phyloP scores from a whole-genome alignment of 768 basidiomycete genomes.

The Auricularia heimuer region DNA sequence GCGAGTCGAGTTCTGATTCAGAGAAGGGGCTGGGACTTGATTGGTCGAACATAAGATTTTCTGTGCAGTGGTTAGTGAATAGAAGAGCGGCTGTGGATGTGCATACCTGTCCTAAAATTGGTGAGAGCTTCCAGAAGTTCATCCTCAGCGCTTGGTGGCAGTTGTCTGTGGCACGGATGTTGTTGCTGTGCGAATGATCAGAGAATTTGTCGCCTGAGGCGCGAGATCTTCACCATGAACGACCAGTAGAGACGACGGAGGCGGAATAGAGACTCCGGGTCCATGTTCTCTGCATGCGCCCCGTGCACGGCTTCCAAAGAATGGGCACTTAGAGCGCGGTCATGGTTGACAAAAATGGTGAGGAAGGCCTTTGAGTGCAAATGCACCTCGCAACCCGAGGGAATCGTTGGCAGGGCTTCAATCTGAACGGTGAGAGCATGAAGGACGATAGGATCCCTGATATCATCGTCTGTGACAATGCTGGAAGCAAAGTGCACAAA shows the following conservation, averaged over 20 bases:
- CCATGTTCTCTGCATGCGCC: conserved; percentile 1
- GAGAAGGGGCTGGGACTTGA: conserved; percentile 43
- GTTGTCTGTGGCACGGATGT: conserved; percentile 36
- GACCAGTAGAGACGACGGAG: conserved; percentile 43
- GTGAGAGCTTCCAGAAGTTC: conserved; percentile 42
- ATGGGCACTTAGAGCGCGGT: conserved; percentile 37
- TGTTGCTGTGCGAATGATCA: conserved; percentile 17
- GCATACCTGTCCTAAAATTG: conserved; percentile 19
- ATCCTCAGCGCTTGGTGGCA: conserved; percentile 31
- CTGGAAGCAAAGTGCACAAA: conserved; percentile 32
- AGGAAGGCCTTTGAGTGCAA: conserved; percentile 24
- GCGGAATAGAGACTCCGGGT: conserved; percentile 28
- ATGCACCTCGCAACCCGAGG: conserved; percentile 36
- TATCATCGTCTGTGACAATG: conserved; percentile 41
- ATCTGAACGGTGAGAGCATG: conserved; percentile 21
- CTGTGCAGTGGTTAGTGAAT: conserved; percentile 22
- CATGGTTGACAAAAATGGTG: conserved; percentile 37
- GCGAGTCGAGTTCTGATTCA: conserved; percentile 42
- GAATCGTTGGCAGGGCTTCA: conserved; percentile 23
- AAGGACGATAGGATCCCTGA: conserved; percentile 30
- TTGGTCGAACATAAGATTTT: conserved; percentile 38
- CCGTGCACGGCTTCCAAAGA: conserved; percentile 15
- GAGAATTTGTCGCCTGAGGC: neutral
- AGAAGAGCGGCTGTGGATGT: conserved; percentile 5
- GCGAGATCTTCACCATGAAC: conserved; percentile 20